Evolutionary conservation across 345 rosid species (phyloP).

Genomic region (Gossypium mustelinum): DNA sequence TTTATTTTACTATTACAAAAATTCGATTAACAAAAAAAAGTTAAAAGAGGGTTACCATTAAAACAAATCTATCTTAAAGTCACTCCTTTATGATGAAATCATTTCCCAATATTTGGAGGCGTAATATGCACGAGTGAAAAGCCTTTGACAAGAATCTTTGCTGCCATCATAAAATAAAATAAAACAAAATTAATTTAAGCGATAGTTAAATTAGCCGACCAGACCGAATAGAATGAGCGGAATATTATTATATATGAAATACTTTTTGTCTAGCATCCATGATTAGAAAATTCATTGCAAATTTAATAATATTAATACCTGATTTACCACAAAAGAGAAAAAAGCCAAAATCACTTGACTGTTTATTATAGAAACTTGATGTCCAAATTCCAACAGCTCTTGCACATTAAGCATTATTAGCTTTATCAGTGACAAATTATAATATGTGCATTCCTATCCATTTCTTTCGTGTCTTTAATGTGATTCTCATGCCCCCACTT

Average conservation of each 20-base stretch:
- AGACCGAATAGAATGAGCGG: not conserved
- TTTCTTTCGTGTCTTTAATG: not conserved
- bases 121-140: slow-evolving; percentile 14
- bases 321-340: not conserved
- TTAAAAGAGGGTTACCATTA: too few species aligned
- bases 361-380: not conserved
- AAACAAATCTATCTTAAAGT: too few species aligned
- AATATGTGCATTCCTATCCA: not conserved
- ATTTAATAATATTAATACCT: not conserved
- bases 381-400: not conserved
- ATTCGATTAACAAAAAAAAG: too few species aligned
- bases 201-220: not conserved
- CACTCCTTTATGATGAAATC: not conserved
- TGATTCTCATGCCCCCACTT: slow-evolving; percentile 4
- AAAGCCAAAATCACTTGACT: not conserved
- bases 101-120: not conserved
- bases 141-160: slow-evolving; percentile 6
- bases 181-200: not conserved
- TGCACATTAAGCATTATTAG: not conserved
- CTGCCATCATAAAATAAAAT: not conserved
- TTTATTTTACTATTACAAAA: too few species aligned
- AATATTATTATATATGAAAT: not conserved
- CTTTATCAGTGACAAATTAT: not conserved
- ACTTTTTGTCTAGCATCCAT: not conserved
- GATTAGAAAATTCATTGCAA: not conserved